Evolutionary conservation across 352 stramenopile species (phyloP), one percentile per base, ranked within the genome.

Genomic region (Elongisporangium prolatum): DNA sequence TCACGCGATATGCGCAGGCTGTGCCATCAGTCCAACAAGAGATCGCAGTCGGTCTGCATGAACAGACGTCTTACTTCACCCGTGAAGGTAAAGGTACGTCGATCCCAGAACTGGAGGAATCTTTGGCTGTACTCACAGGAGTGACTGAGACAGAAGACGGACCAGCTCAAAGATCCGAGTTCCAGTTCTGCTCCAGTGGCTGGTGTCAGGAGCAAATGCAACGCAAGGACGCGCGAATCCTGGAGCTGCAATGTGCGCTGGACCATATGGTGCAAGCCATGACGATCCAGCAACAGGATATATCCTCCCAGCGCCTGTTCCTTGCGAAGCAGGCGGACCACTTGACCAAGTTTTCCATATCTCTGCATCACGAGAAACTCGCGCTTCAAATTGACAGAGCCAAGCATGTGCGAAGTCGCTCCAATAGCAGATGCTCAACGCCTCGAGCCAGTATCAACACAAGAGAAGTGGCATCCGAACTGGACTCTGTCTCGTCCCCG

Each of bases 201-300:
- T 53, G 17, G 9, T 78, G 70, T 40, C 52, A 61, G 16, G 57
- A 75, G 48, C 64, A 68, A 21, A n/a, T 69, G 5, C 51, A 55
- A 1, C 71, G 67, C 67, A 73, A 72, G 38, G 61, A 78, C 58
- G 64, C 50, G 13, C 70, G 70, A 14, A 69, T 78, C 49, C 24
- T 53, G 0, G 70, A 75, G 53, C 57, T 78, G 20, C 70, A 75
- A 48, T 60, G 64, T 5, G 70, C 70, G 11, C 61, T 78, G 1
- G 70, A 78, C 52, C 67, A 75, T 52, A 73, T 78, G 61, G 64
- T 69, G 1, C 67, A 75, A 20, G 67, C 64, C 3, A 78, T 78
- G 70, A 64, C 59, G 20, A 78, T 78, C 21, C 70, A 78, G 54
- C 70, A 75, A 38, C 61, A 67, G 14, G 70, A 78, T 50, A 63